Evolutionary conservation across 345 rosid species (phyloP).

Genomic region (Excoecaria agallocha): DNA sequence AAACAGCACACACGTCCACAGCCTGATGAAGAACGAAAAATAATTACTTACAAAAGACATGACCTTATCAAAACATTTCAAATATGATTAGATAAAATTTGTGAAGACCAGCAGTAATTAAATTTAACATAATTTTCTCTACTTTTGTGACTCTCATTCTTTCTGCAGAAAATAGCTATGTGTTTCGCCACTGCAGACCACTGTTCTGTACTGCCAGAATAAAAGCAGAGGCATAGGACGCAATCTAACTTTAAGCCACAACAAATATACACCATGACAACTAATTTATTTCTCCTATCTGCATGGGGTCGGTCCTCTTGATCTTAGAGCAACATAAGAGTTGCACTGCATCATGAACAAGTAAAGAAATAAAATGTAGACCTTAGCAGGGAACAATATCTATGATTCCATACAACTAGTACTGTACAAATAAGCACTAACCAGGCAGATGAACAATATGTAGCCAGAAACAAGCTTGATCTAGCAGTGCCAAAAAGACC

Average conservation of each 20-base stretch:
- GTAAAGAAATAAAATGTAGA: no score
- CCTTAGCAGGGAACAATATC: background rate
- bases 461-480: slow-evolving; percentile 90
- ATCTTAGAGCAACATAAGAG: no score
- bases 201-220: background rate
- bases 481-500: slow-evolving; percentile 84
- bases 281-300: no score
- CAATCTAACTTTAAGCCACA: no score
- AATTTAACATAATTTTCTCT: background rate
- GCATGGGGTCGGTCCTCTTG: no score
- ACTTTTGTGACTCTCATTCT: background rate
- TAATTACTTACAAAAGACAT: background rate
- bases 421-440: slow-evolving; percentile 27
- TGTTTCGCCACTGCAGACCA: background rate
- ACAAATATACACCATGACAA: no score
- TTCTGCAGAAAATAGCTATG: background rate
- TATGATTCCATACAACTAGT: background rate
- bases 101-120: background rate
- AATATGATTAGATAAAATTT: background rate
- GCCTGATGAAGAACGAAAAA: slow-evolving; percentile 41
- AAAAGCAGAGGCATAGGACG: no score
- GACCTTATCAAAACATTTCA: background rate
- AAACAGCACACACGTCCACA: slow-evolving; percentile 84
- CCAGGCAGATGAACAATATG: slow-evolving; percentile 94
- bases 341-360: no score